phyloP scores from a whole-genome alignment of 2,329 filamentous ascomycete species.

The Alternaria novae-zelandiae region DNA sequence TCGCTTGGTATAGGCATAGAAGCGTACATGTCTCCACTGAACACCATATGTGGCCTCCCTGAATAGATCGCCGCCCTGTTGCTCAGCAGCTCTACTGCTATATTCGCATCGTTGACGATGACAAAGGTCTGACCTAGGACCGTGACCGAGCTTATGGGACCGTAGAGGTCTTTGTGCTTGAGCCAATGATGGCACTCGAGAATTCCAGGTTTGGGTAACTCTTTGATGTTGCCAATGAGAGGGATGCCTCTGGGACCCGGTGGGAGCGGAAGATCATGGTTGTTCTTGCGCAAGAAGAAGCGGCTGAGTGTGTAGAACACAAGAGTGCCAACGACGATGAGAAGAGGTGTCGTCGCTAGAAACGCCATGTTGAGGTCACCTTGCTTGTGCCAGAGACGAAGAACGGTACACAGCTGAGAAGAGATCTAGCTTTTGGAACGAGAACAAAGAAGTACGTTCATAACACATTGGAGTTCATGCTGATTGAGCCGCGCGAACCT shows the following conservation, averaged over 20 bases:
- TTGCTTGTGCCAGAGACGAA: background rate
- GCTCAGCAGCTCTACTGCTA: slow-evolving; percentile 33
- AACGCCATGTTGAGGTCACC: background rate
- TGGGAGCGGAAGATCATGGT: slow-evolving; percentile 43
- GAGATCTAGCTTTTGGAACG: rapidly evolving
- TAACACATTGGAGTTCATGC: background rate
- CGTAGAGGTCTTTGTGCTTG: slow-evolving; percentile 49
- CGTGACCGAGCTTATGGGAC: slow-evolving; percentile 40
- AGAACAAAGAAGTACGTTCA: too few species aligned
- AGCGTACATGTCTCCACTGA: slow-evolving; percentile 34
- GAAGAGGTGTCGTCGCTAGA: background rate
- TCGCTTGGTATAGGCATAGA: background rate
- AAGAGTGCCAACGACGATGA: background rate
- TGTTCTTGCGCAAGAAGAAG: background rate
- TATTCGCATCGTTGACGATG: slow-evolving; percentile 36
- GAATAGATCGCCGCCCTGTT: slow-evolving; percentile 29
- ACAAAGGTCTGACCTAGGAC: slow-evolving; percentile 38
- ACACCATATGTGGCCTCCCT: slow-evolving; percentile 29
- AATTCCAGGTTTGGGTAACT: slow-evolving; percentile 52
- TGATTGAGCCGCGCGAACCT: background rate
- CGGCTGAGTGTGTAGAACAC: background rate
- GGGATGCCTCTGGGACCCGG: slow-evolving; percentile 59
- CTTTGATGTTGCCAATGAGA: slow-evolving; percentile 58
- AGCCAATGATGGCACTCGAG: slow-evolving; percentile 54
- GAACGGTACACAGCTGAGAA: too few species aligned